Conservation (phyloP, 2,329 filamentous ascomycete genomes). For the Drechslerella dactyloides region DNA sequence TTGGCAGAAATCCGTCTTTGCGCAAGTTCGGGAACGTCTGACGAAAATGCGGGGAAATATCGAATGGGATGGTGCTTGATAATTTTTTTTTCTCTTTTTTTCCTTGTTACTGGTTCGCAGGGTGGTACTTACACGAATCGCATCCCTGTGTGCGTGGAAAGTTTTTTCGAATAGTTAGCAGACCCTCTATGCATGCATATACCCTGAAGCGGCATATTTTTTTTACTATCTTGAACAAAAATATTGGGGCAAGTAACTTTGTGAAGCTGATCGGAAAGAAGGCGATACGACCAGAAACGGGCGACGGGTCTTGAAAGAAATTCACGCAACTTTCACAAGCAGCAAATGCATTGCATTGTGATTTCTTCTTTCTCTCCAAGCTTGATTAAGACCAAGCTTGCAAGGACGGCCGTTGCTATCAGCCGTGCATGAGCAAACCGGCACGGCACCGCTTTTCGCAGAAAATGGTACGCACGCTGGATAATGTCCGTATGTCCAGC, state of each 20-base stretch:
- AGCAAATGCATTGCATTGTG: not conserved
- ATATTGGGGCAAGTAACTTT: no score
- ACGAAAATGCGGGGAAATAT: constrained; percentile 51
- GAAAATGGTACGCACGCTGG: not conserved
- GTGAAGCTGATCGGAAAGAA: no score
- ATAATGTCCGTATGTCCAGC: not conserved
- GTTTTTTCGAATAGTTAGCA: constrained; percentile 27
- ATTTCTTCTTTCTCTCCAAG: not conserved
- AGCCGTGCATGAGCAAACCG: not conserved
- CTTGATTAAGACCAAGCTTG: not conserved
- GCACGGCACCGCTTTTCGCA: not conserved
- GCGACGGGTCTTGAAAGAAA: not conserved
- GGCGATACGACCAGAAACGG: no score
- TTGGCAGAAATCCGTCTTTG: constrained; percentile 25
- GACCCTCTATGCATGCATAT: not conserved
- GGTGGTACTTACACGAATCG: constrained; percentile 47
- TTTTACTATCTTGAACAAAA: constrained; percentile 3
- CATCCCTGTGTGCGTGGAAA: constrained; percentile 44
- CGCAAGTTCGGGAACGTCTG: constrained; percentile 50
- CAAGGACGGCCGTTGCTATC: not conserved
- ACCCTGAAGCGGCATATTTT: constrained; percentile 6
- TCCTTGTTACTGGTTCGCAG: not conserved
- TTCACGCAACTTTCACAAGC: not conserved
- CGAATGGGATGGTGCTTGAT: constrained; percentile 3
- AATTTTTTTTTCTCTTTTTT: no score